These are phyloP conservation scores for Nidula microcarpa DNA, from an alignment of 768 basidiomycete genomes.

Conservation along the genomic window DNA sequence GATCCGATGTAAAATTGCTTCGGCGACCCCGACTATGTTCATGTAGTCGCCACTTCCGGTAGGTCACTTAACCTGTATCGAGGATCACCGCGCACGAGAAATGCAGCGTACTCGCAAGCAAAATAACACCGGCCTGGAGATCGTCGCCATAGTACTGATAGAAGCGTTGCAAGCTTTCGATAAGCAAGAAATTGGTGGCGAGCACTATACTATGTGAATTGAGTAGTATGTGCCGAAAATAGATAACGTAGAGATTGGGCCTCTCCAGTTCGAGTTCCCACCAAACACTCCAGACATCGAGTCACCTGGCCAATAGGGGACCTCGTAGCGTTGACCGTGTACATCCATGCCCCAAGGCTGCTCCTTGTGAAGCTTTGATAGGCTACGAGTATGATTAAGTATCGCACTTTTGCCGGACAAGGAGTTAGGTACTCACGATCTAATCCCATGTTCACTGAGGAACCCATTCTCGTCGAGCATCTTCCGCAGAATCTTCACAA, in stretches of 20 bases:
- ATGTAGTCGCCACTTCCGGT: constrained; percentile 95
- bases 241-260: constrained; percentile 67
- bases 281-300: constrained; percentile 98
- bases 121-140: constrained; percentile 46
- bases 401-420: not conserved
- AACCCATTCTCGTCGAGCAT: constrained; percentile 99
- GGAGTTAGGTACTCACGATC: constrained; percentile 62
- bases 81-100: not conserved
- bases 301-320: constrained; percentile 98
- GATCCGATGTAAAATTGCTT: constrained; percentile 96
- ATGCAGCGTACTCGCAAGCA: not conserved
- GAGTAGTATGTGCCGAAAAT: not conserved
- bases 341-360: constrained; percentile 95
- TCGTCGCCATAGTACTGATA: constrained; percentile 96
- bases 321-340: constrained; percentile 87
- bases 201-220: constrained; percentile 54
- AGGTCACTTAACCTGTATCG: constrained; percentile 79
- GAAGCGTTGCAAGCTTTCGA: constrained; percentile 95
- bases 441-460: constrained; percentile 90
- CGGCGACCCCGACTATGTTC: constrained; percentile 90
- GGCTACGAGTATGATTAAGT: constrained; percentile 30
- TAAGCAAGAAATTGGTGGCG: constrained; percentile 92
- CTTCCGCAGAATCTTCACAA: constrained; percentile 85
- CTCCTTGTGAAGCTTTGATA: constrained; percentile 88
- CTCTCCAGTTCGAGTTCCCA: constrained; percentile 95